These are phyloP conservation scores for Lumnitzera littorea DNA, from an alignment of 345 rosid species.

Conservation along the genomic window DNA sequence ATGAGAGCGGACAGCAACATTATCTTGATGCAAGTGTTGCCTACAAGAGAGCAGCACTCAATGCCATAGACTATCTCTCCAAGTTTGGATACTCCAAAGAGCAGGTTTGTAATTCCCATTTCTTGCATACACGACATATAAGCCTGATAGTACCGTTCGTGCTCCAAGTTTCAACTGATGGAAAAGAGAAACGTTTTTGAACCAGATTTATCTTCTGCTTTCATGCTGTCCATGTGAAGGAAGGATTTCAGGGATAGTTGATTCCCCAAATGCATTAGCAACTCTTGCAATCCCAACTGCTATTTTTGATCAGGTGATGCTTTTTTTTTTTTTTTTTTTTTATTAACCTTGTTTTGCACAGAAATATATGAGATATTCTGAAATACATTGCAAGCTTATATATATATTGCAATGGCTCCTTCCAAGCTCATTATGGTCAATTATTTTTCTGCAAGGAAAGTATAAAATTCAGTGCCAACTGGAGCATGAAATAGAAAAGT, in stretches of 20 bases:
- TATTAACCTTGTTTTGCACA: too few species aligned
- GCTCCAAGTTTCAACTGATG: too few species aligned
- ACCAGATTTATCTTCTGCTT: conserved; percentile 68
- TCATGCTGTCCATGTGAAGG: conserved; percentile 97
- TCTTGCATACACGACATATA: neutral
- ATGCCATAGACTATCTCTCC: conserved; percentile 80
- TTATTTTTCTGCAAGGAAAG: too few species aligned
- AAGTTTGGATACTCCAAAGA: conserved; percentile 94
- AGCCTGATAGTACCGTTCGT: too few species aligned
- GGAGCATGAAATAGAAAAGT: too few species aligned
- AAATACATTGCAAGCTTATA: too few species aligned
- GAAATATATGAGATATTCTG: too few species aligned
- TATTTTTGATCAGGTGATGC: conserved; percentile 75
- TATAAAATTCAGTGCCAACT: too few species aligned
- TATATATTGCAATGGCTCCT: too few species aligned
- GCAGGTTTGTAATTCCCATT: conserved; percentile 41
- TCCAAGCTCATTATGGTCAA: too few species aligned
- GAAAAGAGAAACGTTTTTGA: neutral
- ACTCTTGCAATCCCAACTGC: conserved; percentile 81
- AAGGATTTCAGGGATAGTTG: conserved; percentile 85
- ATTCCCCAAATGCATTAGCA: conserved; percentile 82
- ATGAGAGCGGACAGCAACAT: conserved; percentile 79
- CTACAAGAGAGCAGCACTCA: conserved; percentile 80
- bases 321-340: neutral
- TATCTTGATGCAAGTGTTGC: conserved; percentile 84